Base-by-base conservation (phyloP, 2,329 filamentous ascomycete species). In the Achaetomium macrosporum region DNA sequence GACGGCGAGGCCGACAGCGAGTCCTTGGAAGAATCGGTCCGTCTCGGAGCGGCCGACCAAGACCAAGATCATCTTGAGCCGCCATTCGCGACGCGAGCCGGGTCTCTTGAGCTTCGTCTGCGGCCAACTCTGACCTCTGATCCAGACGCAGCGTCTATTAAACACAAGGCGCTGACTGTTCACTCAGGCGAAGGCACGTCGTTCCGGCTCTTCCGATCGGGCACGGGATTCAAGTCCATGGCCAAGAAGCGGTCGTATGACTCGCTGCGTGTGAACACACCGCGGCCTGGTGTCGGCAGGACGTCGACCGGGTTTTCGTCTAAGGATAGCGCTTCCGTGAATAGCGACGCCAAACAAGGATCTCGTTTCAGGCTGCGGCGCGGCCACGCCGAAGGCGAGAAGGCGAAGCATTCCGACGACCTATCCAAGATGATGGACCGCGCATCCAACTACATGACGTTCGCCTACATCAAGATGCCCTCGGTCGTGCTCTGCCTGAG, bases 401-500 rank as follows among this genome's bases (percentile, higher is more conserved):
- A 80, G 53, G 80, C 82, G 47, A 81, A 85, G 51, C 79, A 82
- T 5, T 87, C 86, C 1, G 93, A 99, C 65, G 95, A 99, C 66
- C 76, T 99, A 40, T 93, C 90, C 11, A 90, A 95, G 73, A 99
- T 99, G 93, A 92, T 99, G 71, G 84, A 83, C 50, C 86, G 93
- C 30, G 93, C 93, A 3, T 96, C 89, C 53, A 95, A 91, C 67
- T 99, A 95, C 73, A 96, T 96, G 90, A 96, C 93, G 0, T 85
- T 99, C 57, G 87, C 92, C 2, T 91, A 95, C 69, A 90, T 99
- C 69, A 93, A 90, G 69, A 89, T 99, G 65, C 90, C 91, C 2
- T 93, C 90, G 52, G 92, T 99, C 61, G 90, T 97, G 2, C 82
- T 99, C 33, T 99, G 93, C 67, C 78, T 99, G 29, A 95, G 88